A percentile compares a stretch with the other conserved stretches of the same genome.
phyloP scores from a whole-genome alignment of 768 basidiomycete species.

The Daedaleopsis sinensis region DNA sequence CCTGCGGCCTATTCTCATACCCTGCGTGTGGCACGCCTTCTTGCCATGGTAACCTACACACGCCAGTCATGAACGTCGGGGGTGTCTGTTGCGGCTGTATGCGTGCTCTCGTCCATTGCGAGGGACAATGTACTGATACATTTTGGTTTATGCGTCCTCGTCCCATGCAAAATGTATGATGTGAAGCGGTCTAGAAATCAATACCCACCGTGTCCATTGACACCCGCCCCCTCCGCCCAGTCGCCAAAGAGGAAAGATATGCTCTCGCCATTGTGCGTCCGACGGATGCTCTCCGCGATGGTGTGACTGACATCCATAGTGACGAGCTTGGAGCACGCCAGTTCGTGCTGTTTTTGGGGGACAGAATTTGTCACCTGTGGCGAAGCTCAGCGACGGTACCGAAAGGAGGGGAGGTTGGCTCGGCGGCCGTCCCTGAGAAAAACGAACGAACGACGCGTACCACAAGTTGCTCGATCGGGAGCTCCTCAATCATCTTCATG shows the following conservation, averaged over 20 bases:
- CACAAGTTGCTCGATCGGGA: conserved; percentile 86
- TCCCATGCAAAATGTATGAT: conserved; percentile 14
- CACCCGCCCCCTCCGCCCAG: conserved; percentile 56
- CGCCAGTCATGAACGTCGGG: background rate
- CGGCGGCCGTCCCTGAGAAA: background rate
- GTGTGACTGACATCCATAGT: conserved; percentile 91
- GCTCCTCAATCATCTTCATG: conserved; percentile 62
- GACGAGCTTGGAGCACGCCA: conserved; percentile 71
- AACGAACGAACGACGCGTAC: conserved; percentile 47
- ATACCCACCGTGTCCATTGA: conserved; percentile 27
- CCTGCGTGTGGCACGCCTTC: background rate
- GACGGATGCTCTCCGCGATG: conserved; percentile 93
- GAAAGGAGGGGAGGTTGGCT: background rate
- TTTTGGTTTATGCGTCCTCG: conserved; percentile 19
- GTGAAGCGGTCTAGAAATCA: conserved; percentile 15
- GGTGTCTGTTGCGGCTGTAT: background rate
- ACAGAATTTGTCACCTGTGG: conserved; percentile 91
- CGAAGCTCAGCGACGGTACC: background rate
- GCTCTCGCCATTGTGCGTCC: conserved; percentile 93
- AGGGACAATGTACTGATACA: conserved; percentile 18
- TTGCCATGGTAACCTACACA: conserved; percentile 20
- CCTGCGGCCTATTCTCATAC: background rate
- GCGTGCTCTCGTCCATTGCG: conserved; percentile 20
- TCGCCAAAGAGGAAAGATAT: conserved; percentile 88
- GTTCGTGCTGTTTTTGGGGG: conserved; percentile 75